Evolutionary conservation across 2,329 filamentous ascomycete genomes (phyloP).

Genomic region (Cladophialophora bantiana): DNA sequence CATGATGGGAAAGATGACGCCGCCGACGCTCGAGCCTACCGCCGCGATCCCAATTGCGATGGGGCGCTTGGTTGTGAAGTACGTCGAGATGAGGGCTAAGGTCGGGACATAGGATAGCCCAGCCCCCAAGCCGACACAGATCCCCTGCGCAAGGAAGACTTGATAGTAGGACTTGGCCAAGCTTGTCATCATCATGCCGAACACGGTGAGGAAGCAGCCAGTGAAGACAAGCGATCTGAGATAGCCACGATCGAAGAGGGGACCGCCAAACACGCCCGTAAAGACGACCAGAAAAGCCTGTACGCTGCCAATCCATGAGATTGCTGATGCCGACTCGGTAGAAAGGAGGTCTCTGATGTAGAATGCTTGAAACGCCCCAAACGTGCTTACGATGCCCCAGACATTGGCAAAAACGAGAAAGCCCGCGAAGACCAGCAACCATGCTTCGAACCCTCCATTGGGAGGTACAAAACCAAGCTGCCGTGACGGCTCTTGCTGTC

Average conservation of each 20-base stretch:
- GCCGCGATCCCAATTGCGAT: conserved; percentile 57
- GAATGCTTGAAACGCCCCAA: conserved; percentile 79
- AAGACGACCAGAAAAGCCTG: conserved; percentile 85
- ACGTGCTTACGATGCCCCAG: conserved; percentile 55
- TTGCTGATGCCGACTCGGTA: conserved; percentile 69
- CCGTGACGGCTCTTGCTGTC: not conserved
- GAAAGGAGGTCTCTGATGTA: conserved; percentile 74
- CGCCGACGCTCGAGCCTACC: conserved; percentile 60
- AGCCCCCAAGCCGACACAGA: conserved; percentile 53
- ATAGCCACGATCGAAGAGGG: conserved; percentile 72
- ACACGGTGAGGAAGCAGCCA: conserved; percentile 30
- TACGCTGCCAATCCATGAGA: conserved; percentile 87
- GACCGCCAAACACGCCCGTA: conserved; percentile 82
- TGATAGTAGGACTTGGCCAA: conserved; percentile 59
- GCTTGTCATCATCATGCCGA: conserved; percentile 40
- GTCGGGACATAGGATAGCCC: conserved; percentile 56
- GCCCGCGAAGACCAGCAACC: conserved; percentile 83
- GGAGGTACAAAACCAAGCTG: conserved; percentile 5
- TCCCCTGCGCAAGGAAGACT: conserved; percentile 59
- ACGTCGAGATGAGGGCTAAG: conserved; percentile 55
- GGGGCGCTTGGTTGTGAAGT: conserved; percentile 58
- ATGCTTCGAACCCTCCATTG: conserved; percentile 77
- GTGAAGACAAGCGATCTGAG: conserved; percentile 58
- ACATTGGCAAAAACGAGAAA: conserved; percentile 77
- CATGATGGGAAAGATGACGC: conserved; percentile 59